Base-by-base conservation (phyloP, 371 early-diverging fungal species). In the Mortierella sp. region DNA sequence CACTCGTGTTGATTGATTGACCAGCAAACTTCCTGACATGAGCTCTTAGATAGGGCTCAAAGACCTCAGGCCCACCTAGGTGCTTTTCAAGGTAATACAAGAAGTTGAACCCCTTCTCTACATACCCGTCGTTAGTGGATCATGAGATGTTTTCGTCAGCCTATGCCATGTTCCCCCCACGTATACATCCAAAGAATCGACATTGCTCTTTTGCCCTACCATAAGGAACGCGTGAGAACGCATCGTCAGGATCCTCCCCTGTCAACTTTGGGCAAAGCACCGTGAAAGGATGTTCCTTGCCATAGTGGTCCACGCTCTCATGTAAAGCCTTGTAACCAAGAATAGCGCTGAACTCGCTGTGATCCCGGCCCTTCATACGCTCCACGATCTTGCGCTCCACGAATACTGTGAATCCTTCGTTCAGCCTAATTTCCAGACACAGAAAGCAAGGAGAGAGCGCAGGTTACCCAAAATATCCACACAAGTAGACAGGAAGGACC, bases 381-480 rank as follows among this genome's bases (percentile, higher is more conserved):
- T 88, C 89, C 58, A 91, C 74, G 63, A 98, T 97, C 81, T 95
- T 95, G 76, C 99, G 91, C 83, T 98, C 98, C 53, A 96, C 83
- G 69, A 93, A 98, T 43, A 96, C 91, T 30, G 97, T 96, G 88
- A 94, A 96, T 54, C 98, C 97, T 80, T 98, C 97, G 72, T 97
- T 98, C 47, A 97, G 82, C 96, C 95, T 73, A 94, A 7, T 10
- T n/a, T n/a, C n/a, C n/a, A n/a, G n/a, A n/a, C n/a, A n/a, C n/a
- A n/a, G n/a, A 34, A 34, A 10, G 10, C 4, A 64, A 6, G 7
- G 12, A 24, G 19, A 21, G 8, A 48, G 10, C 10, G 23, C 10
- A 48, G 48, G 3, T 10, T 3, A 23, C n/a, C 23, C 48, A 48
- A 5, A 8, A 4, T 48, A 18, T 10, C 2, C 48, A 10, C 18